phyloP scores from a whole-genome alignment of 2,329 filamentous ascomycete species.

The Fusarium sp. region DNA sequence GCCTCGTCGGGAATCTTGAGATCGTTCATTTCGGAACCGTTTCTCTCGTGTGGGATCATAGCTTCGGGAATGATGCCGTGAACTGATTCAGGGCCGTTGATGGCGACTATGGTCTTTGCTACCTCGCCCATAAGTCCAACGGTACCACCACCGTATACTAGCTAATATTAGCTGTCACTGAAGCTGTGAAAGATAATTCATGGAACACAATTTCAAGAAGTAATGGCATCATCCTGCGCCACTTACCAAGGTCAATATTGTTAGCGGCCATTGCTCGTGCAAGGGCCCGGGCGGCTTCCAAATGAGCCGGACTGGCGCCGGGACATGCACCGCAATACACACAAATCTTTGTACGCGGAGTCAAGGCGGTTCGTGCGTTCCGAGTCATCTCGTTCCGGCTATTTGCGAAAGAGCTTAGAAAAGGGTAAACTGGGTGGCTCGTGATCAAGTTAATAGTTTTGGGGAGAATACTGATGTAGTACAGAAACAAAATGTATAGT shows the following conservation, averaged over 20 bases:
- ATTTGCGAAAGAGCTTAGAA: too few species aligned
- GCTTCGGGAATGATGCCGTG: conserved; percentile 95
- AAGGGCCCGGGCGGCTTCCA: conserved; percentile 84
- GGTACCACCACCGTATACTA: conserved; percentile 95
- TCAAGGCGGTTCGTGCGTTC: too few species aligned
- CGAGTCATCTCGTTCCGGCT: too few species aligned
- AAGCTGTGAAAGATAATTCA: too few species aligned
- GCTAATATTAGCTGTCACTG: conserved; percentile 63
- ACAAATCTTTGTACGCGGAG: too few species aligned
- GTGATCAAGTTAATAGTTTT: too few species aligned
- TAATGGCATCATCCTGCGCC: too few species aligned
- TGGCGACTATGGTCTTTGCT: conserved; percentile 85
- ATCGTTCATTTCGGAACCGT: conserved; percentile 69
- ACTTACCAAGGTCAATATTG: conserved; percentile 81
- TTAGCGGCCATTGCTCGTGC: conserved; percentile 81
- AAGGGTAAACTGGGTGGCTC: too few species aligned
- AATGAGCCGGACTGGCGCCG: conserved; percentile 81
- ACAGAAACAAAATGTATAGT: too few species aligned
- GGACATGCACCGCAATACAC: conserved; percentile 92
- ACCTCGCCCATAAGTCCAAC: conserved; percentile 96
- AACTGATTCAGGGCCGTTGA: conserved; percentile 85
- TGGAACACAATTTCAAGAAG: too few species aligned
- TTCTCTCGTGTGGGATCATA: conserved; percentile 84
- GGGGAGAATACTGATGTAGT: too few species aligned
- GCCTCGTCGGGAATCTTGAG: conserved; percentile 72